Evolutionary conservation across 2,329 filamentous ascomycete species (phyloP), one percentile per base, ranked within the genome.

Genomic region (Sporothrix protearum): DNA sequence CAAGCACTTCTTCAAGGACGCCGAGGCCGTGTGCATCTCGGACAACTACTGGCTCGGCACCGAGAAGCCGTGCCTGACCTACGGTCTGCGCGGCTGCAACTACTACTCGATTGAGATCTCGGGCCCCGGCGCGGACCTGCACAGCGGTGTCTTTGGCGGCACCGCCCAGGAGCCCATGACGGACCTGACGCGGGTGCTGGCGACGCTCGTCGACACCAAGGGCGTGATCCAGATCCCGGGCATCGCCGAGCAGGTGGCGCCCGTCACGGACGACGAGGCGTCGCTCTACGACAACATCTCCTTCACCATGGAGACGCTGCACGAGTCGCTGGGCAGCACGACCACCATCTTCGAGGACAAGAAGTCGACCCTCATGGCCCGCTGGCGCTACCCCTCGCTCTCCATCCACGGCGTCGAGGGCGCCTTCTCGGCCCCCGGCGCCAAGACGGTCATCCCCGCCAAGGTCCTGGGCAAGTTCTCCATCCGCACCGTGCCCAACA

Each of bases 11-110:
- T 99, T 99, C 85, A 93, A 93, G 78, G 95, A 97, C 77, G 90
- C 94, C 47, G 96, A 99, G 76, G 96, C 94, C 6, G 93, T 98
- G 25, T 99, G 96, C 84, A 99, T 99, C 80, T 97, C 93, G 64
- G 96, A 99, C 83, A 99, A 99, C 87, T 99, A 99, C 89, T 99
- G 96, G 96, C 90, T 99, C 53, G 96, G 96, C 72, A 98, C 96
- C 6, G 94, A 98, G 87, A 97, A 97, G 87, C 96, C 96, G 14
- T 99, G 96, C 82, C 84, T 99, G 78, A 99, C 96, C 10, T 99
- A 99, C 81, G 96, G 96, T 77, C 91, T 99, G 74, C 92, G 96
- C 76, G 96, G 96, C 70, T 96, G 93, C 89, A 98, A 96, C 85
- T 99, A 99, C 87, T 99, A 98, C 85, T 92, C 91, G 69, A 83